Evolutionary conservation across 202 grass and related monocot genomes (phyloP), one percentile per base, ranked within the genome.

Genomic region (Brachypodium distachyon): DNA sequence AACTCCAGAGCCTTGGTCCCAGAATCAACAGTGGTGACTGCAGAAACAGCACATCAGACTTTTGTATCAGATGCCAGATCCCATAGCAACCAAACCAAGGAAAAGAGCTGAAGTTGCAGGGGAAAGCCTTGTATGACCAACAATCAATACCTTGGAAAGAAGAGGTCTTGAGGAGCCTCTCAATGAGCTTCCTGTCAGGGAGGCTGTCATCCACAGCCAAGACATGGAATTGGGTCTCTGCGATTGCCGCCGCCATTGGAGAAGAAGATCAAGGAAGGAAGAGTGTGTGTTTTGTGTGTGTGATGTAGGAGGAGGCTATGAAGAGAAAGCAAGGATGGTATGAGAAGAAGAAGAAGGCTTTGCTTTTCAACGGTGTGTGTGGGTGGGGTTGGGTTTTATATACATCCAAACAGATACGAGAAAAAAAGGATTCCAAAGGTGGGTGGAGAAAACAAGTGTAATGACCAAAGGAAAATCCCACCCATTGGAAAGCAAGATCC

Each of bases 21-120:
- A 17, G 95, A 98, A 62, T 98, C 95, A 54, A 92, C 91, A 29
- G 91, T 89, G 55, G 95, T 98, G n/a, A 98, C 95, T 96, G 65
- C 28, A 56, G 40, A 68, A 68, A 68, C 21, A 55, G 19, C 21
- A 25, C 17, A 72, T 8, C 74, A 65, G 16, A 41, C 26, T 11
- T 16, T 25, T 5, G 29, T 22, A 61, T 80, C 7, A 83, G 58
- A 61, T 49, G 38, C 49, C n/a, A 57, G 22, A 1, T 28, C 33
- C 11, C 19, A 55, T 3, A 53, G 14, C 33, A 62, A 46, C 32
- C 12, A 64, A 12, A n/a, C n/a, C n/a, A n/a, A n/a, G 11, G 13
- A 29, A 38, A 26, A 57, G 18, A 83, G 33, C 51, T 3, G 8
- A 66, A 4, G 42, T 7, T 16, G 21, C 5, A 64, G 28, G 0